Conservation (phyloP, 2,329 filamentous ascomycete genomes). For the Ascochyta lentis region DNA sequence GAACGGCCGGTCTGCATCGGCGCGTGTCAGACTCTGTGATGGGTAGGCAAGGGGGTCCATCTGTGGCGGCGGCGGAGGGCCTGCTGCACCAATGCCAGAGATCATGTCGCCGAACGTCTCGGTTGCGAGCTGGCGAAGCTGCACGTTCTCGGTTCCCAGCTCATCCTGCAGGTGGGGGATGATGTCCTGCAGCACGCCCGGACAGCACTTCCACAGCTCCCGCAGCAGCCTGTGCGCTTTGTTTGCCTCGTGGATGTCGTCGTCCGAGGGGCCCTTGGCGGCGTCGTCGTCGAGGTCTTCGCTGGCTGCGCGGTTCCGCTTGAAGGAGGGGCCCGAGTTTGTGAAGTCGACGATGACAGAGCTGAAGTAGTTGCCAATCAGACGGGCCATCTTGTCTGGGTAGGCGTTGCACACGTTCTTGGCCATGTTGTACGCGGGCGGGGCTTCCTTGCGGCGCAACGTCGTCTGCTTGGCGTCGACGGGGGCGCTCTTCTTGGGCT, state of each 20-base stretch:
- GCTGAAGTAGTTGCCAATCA: constrained; percentile 95
- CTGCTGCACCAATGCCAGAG: constrained; percentile 89
- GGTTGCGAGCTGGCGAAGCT: constrained; percentile 85
- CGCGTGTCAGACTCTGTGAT: constrained; percentile 64
- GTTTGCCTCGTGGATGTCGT: constrained; percentile 83
- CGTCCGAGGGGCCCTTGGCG: constrained; percentile 71
- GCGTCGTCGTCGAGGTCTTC: constrained; percentile 55
- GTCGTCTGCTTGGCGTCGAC: constrained; percentile 81
- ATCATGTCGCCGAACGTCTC: constrained; percentile 96
- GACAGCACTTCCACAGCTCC: constrained; percentile 92
- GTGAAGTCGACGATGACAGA: constrained; percentile 91
- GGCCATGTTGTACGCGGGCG: constrained; percentile 94
- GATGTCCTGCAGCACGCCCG: constrained; percentile 87
- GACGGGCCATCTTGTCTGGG: constrained; percentile 91
- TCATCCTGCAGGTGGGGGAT: constrained; percentile 94
- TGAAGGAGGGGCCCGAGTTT: constrained; percentile 34
- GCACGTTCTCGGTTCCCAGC: constrained; percentile 85
- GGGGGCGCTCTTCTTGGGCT: constrained; percentile 61
- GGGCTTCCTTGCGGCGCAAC: constrained; percentile 83
- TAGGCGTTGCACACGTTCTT: constrained; percentile 90
- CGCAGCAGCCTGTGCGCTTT: constrained; percentile 90
- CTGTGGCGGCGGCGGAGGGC: constrained; percentile 73
- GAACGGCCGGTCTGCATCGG: constrained; percentile 46
- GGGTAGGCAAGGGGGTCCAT: constrained; percentile 87
- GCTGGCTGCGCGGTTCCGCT: constrained; percentile 36